Evolutionary conservation across 2,329 filamentous ascomycete species (phyloP).

Genomic region (Rutstroemia sydowiana): DNA sequence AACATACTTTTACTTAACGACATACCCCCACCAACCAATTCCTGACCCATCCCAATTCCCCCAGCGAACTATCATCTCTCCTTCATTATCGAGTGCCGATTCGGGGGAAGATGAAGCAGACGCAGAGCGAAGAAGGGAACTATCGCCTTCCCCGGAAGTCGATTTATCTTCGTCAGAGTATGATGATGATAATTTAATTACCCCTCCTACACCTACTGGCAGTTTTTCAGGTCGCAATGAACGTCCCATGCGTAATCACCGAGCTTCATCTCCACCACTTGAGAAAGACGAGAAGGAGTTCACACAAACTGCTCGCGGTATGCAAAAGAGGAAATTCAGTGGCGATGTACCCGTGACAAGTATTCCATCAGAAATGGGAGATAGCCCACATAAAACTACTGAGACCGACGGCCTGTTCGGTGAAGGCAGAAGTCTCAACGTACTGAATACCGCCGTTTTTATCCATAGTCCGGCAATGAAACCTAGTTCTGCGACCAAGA

Average conservation of each 20-base stretch:
- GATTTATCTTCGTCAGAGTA: slow-evolving; percentile 84
- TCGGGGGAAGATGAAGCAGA: slow-evolving; percentile 68
- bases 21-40: slow-evolving; percentile 74
- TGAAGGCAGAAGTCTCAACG: slow-evolving; percentile 27
- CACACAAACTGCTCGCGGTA: slow-evolving; percentile 83
- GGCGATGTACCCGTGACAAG: slow-evolving; percentile 46
- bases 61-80: slow-evolving; percentile 64
- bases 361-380: slow-evolving; percentile 29
- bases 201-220: slow-evolving; percentile 54
- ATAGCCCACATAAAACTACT: slow-evolving; percentile 23
- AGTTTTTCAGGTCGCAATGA: slow-evolving; percentile 47
- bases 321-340: slow-evolving; percentile 54
- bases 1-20: slow-evolving; percentile 94
- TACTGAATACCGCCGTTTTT: slow-evolving; percentile 28
- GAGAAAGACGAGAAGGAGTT: slow-evolving; percentile 97
- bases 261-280: slow-evolving; percentile 77
- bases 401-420: slow-evolving; percentile 24
- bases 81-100: slow-evolving; percentile 67
- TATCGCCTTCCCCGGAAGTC: slow-evolving; percentile 88
- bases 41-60: slow-evolving; percentile 53
- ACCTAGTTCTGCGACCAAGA: slow-evolving; percentile 39
- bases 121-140: slow-evolving; percentile 54
- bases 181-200: slow-evolving; percentile 61
- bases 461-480: slow-evolving; percentile 48
- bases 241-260: slow-evolving; percentile 50